phyloP scores from a whole-genome alignment of 768 basidiomycete genomes.

The Amanita subjunquillea region DNA sequence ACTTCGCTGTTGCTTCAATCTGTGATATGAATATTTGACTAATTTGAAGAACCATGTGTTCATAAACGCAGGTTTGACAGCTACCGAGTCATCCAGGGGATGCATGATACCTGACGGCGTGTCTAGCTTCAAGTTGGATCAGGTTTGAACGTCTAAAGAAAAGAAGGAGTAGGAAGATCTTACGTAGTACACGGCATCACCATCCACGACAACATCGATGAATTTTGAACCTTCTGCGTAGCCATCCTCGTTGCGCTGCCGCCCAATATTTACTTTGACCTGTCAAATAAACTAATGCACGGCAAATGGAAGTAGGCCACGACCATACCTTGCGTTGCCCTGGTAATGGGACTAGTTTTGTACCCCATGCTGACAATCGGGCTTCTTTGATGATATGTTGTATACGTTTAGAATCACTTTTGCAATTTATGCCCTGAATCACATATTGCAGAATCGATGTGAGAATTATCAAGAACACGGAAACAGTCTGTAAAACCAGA shows the following conservation, averaged over 20 bases:
- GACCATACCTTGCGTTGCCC: constrained; percentile 57
- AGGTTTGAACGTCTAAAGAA: neutral
- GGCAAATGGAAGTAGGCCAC: neutral
- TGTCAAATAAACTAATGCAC: constrained; percentile 16
- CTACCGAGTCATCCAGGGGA: constrained; percentile 48
- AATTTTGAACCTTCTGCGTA: constrained; percentile 35
- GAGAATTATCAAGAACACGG: constrained; percentile 65
- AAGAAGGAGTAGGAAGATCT: constrained; percentile 2
- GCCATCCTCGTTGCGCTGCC: constrained; percentile 47
- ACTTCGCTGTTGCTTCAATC: constrained; percentile 15
- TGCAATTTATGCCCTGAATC: constrained; percentile 70
- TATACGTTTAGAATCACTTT: constrained; percentile 60
- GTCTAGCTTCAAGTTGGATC: constrained; percentile 39
- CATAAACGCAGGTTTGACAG: constrained; percentile 41
- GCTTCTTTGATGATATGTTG: constrained; percentile 51
- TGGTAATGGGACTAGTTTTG: constrained; percentile 52
- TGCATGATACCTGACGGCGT: constrained; percentile 43
- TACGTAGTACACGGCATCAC: constrained; percentile 65
- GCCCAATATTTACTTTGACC: constrained; percentile 68
- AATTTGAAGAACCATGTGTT: constrained; percentile 66
- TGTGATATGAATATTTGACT: constrained; percentile 21
- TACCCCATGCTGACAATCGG: constrained; percentile 73
- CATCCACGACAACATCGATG: constrained; percentile 79
- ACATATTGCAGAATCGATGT: constrained; percentile 79
- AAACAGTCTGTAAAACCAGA: constrained; percentile 45